A percentile compares a stretch with the other conserved stretches of the same genome.
These are phyloP conservation scores for Alternaria solani DNA, from an alignment of 2,329 filamentous ascomycete genomes.

Conservation along the genomic window DNA sequence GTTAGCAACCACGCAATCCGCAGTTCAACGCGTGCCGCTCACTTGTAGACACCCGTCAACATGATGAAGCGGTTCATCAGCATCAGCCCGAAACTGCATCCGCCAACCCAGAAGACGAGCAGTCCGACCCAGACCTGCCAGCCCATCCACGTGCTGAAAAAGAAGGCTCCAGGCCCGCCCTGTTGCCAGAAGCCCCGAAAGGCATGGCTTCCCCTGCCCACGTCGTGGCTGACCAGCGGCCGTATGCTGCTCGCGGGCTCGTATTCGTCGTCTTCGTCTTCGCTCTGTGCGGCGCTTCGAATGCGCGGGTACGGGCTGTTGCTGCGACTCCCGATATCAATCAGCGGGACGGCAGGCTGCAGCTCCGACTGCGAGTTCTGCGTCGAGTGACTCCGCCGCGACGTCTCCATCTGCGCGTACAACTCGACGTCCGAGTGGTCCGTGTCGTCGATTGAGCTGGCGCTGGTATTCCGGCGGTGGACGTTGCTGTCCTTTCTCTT, in stretches of 20 bases:
- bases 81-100: slow-evolving; percentile 57
- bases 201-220: slow-evolving; percentile 32
- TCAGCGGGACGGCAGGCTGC: slow-evolving; percentile 54
- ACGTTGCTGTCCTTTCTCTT: slow-evolving; percentile 25
- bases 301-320: slow-evolving; percentile 56
- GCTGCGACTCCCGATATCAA: slow-evolving; percentile 54
- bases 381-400: slow-evolving; percentile 36
- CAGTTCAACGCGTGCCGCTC: slow-evolving; percentile 2
- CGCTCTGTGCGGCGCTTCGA: slow-evolving; percentile 54
- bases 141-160: slow-evolving; percentile 58
- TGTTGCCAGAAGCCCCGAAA: slow-evolving; percentile 44
- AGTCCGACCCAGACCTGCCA: slow-evolving; percentile 60
- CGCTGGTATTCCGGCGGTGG: slow-evolving; percentile 44
- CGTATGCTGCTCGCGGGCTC: slow-evolving; percentile 50
- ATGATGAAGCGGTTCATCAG: slow-evolving; percentile 63
- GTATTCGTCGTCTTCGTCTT: slow-evolving; percentile 58
- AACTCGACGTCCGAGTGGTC: slow-evolving; percentile 48
- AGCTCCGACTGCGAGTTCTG: slow-evolving; percentile 48
- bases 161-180: slow-evolving; percentile 58
- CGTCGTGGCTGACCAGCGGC: slow-evolving; percentile 48
- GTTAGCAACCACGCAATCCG: slow-evolving; percentile 24
- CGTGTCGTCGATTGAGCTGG: slow-evolving; percentile 49
- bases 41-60: slow-evolving; percentile 58
- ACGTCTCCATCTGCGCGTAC: slow-evolving; percentile 41
- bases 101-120: slow-evolving; percentile 59